phyloP scores from a whole-genome alignment of 2,329 filamentous ascomycete genomes.

The Beauveria medogensis region DNA sequence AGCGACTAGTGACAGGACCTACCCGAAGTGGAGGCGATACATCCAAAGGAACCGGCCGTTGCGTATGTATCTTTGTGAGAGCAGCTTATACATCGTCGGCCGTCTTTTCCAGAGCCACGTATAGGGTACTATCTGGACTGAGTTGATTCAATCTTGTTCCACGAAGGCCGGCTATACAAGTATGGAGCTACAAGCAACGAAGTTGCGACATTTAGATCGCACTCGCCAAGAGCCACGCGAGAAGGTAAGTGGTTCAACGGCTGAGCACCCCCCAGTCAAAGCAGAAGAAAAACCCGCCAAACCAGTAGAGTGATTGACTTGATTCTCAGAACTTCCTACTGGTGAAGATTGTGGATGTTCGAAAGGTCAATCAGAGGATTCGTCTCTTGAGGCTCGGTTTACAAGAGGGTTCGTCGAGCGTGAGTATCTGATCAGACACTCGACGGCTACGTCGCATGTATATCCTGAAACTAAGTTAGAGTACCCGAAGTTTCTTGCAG shows the following conservation, averaged over 20 bases:
- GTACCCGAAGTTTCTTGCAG: constrained; percentile 56
- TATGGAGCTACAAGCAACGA: background rate
- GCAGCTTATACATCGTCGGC: background rate
- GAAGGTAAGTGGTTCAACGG: constrained; percentile 28
- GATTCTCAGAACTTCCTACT: constrained; percentile 40
- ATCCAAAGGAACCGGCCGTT: too few relatives aligned
- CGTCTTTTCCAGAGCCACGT: background rate
- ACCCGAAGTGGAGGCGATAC: background rate
- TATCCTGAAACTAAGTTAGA: background rate
- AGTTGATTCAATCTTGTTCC: background rate
- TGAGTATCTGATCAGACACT: constrained; percentile 21
- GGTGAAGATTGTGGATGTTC: constrained; percentile 53
- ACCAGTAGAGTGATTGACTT: background rate
- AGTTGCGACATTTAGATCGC: constrained; percentile 52
- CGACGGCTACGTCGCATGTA: background rate
- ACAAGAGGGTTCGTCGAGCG: constrained; percentile 38
- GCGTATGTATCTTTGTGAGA: background rate
- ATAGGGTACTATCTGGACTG: background rate
- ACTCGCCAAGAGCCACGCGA: constrained; percentile 69
- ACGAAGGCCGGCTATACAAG: background rate
- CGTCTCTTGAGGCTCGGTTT: constrained; percentile 60
- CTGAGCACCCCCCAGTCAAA: background rate
- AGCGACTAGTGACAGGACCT: background rate
- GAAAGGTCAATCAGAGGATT: constrained; percentile 57
- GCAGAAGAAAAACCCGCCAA: background rate